Evolutionary conservation across 148 eudicot species (phyloP).

Genomic region (Chenopodium quinoa): DNA sequence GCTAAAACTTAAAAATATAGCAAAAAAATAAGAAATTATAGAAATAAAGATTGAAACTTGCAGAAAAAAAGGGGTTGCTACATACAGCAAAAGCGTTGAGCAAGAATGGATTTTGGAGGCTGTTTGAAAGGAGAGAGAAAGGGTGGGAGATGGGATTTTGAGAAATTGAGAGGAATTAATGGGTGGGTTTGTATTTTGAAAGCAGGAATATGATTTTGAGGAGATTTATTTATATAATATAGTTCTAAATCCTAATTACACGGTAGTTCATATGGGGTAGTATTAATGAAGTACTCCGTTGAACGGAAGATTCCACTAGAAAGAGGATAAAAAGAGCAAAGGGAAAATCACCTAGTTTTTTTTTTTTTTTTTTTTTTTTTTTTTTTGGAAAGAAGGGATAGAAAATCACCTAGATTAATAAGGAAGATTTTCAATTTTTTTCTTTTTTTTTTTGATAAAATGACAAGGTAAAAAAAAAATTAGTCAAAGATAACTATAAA

Average conservation of each 20-base stretch:
- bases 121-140: conserved; percentile 7
- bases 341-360: neutral
- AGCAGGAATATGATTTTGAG: neutral
- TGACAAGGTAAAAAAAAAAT: too few relatives aligned
- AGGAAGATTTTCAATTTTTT: too few relatives aligned
- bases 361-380: too few relatives aligned
- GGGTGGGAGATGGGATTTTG: neutral
- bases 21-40: neutral
- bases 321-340: neutral
- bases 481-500: too few relatives aligned
- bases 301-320: neutral
- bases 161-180: neutral
- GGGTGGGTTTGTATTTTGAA: neutral
- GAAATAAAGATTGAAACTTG: neutral
- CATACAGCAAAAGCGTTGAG: conserved; percentile 19
- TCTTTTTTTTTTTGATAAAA: too few relatives aligned
- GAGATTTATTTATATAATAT: neutral
- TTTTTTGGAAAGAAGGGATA: too few relatives aligned
- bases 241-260: neutral
- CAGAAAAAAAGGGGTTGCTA: neutral
- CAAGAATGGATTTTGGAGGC: neutral
- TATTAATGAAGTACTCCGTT: neutral
- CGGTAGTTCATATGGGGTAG: neutral
- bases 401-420: too few relatives aligned
- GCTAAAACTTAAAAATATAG: neutral